Evolutionary conservation across 2,329 filamentous ascomycete species (phyloP), one percentile per base, ranked within the genome.

Genomic region (Xylaria sp.): DNA sequence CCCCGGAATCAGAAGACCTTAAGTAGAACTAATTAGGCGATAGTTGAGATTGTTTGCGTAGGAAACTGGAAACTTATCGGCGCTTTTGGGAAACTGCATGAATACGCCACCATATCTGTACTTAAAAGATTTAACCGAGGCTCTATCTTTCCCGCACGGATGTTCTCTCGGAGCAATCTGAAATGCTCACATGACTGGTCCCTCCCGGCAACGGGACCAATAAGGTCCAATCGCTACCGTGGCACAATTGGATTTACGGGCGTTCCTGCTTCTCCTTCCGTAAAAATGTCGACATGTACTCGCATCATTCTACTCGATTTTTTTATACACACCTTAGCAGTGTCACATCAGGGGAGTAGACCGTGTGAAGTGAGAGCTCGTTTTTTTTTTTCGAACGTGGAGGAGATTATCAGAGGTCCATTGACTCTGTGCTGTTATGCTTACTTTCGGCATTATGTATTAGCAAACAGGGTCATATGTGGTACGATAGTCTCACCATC

Each of bases 401-500:
- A 5, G 13, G 18, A 55, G 53, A 29, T n/a, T 23, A 40, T 55
- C 53, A 37, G 2, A n/a, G 27, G 16, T 23, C 8, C 27, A 0
- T 25, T n/a, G 50, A 27, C n/a, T 23, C 27, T 10, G 32, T 5
- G 4, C 18, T 55, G 32, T 8, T 55, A 32, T 55, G 27, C 12
- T 3, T 40, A 55, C 21, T 13, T 8, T 12, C 8, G 53, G n/a
- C 9, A 37, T 23, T n/a, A 25, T 21, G n/a, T n/a, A n/a, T 13
- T 40, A 55, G 32, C 53, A 55, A 55, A 25, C 51, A 37, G 10
- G 32, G 10, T 40, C n/a, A 55, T 23, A 29, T 40, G 29, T 40
- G 29, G 10, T 25, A 55, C 53, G 21, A 23, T 37, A n/a, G n/a
- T n/a, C n/a, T n/a, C n/a, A n/a, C n/a, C n/a, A n/a, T n/a, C n/a